Base-by-base conservation (phyloP, 495 filamentous ascomycete species). In the Thozetella sp. region DNA sequence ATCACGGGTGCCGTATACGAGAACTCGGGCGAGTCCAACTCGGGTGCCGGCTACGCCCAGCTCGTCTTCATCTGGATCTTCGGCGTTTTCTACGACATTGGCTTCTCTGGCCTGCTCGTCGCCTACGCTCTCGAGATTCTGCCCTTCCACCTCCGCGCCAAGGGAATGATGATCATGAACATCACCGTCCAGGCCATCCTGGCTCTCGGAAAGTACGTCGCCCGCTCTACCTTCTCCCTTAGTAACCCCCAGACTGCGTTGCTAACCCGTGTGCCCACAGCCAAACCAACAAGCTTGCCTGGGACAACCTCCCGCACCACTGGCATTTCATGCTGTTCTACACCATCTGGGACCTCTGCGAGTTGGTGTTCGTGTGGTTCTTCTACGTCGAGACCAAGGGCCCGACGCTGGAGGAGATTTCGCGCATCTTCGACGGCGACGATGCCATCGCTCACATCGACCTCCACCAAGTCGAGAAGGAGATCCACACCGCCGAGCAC, bases 91-190 rank as follows among this genome's bases (percentile, higher is more conserved):
- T 88, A 87, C 68, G 80, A 84, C 59, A 82, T 86, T 54, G 81
- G 81, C 52, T 86, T 85, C 70, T 85, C 85, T 2, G 84, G 86
- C 48, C 72, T 90, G 55, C 75, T 90, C 26, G 82, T 88, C 52
- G 84, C 86, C 25, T 89, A 89, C 62, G 82, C 84, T 0, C 77
- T 88, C 25, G 88, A 90, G 74, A 84, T 91, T 30, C 74, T 88
- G 13, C 87, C 87, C 0, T 92, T 87, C 74, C 80, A 83, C 50
- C 77, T 90, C 58, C 83, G 88, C 19, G 86, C 87, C 45, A 92
- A 90, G 77, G 88, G 88, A 45, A 84, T 90, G 76, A 86, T 89
- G 70, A 75, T 86, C 54, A 83, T 86, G 69, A 83, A 85, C 64
- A 77, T 89, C 54, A 84, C 80, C 25, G 80, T 88, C 48, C 82